Base-by-base conservation (phyloP, 2,329 filamentous ascomycete species). In the Paecilomyces dactylethromorphus region DNA sequence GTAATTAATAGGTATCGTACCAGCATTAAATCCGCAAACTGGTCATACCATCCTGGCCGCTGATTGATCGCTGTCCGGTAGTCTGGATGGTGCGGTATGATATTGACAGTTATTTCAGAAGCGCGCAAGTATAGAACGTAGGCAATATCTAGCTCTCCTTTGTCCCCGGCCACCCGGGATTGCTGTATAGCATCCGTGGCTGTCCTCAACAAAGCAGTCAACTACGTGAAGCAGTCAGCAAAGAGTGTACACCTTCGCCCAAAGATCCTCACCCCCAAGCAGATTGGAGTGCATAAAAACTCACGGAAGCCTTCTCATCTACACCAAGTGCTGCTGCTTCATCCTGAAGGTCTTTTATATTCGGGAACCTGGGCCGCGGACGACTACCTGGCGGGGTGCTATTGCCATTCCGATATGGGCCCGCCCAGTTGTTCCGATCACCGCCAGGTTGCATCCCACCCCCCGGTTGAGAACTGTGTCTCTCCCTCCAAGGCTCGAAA, bases 101-200 rank as follows among this genome's bases (percentile, higher is more conserved):
- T 78, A 58, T 93, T 87, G 55, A 92, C 82, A 13, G 89, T 84
- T 58, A 97, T 88, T 59, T 92, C 87, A 60, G 84, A 92, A 11
- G 92, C 90, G 62, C 88, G 85, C 59, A 97, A 82, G 69, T 93
- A 97, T 61, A 96, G 90, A 63, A 89, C 84, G 58, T 96, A 88
- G 2, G 92, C 92, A 39, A 86, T 74, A 69, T 94, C 91, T 3
- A 87, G 84, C 35, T 75, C 65, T 29, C 72, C 66, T 26, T 67
- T 64, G 45, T 75, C 69, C 26, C 68, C 62, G 57, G 73, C 66
- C 21, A 58, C 56, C 56, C 66, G 72, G 15, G 73, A 70, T 62
- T 67, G 67, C 26, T 70, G 64, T 45, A 76, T 69, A 32, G 74
- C 70, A 56, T 73, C 69, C 58, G 70, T 68, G n/a, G 75, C 73